Evolutionary conservation across 352 stramenopile genomes (phyloP).

Genomic region (Elongisporangium undulatum): DNA sequence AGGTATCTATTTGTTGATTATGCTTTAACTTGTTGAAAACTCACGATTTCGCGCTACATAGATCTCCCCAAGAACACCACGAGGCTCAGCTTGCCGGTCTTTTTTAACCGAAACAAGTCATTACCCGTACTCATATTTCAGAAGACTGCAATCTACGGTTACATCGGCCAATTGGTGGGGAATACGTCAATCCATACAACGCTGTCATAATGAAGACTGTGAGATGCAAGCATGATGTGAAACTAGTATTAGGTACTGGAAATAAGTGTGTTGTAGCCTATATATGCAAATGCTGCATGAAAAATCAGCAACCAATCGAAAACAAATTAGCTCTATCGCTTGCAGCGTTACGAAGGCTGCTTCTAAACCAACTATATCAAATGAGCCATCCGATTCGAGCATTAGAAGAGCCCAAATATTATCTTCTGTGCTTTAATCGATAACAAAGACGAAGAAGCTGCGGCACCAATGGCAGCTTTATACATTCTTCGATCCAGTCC

Average conservation of each 20-base stretch:
- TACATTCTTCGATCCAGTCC: slow-evolving; percentile 10
- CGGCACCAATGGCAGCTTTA: slow-evolving; percentile 9
- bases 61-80: too few species aligned
- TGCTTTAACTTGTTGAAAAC: too few species aligned
- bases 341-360: slow-evolving; percentile 8
- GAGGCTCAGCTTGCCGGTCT: too few species aligned
- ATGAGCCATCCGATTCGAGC: slow-evolving; percentile 2
- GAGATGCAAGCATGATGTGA: slow-evolving; percentile 24
- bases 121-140: slow-evolving; percentile 3
- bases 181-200: slow-evolving; percentile 30
- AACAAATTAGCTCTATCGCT: slow-evolving; percentile 11
- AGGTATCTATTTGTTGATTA: too few species aligned
- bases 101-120: too few species aligned
- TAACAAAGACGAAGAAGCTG: slow-evolving; percentile 14
- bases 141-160: neutral
- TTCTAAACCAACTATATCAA: slow-evolving; percentile 3
- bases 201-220: slow-evolving; percentile 5
- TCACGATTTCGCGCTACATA: too few species aligned
- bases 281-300: slow-evolving; percentile 23
- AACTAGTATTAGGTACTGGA: slow-evolving; percentile 10
- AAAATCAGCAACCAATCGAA: slow-evolving; percentile 17
- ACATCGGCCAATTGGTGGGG: slow-evolving; percentile 10
- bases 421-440: slow-evolving; percentile 10
- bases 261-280: slow-evolving; percentile 16
- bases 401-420: slow-evolving; percentile 9